Conservation (phyloP, 352 stramenopile genomes). For the Phytophthora ramorum region DNA sequence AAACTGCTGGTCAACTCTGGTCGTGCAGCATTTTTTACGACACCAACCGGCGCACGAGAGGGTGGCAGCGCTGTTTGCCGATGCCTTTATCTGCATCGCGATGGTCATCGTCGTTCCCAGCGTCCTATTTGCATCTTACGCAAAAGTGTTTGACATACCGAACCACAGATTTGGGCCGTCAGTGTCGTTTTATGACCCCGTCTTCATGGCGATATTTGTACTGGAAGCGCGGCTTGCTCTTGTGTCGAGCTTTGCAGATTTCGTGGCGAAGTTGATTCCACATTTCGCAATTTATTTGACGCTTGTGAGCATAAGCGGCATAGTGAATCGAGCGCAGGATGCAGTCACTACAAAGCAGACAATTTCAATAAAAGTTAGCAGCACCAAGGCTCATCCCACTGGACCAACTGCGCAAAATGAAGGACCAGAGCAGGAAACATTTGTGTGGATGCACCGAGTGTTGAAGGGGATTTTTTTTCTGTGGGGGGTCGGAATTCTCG, state of each 20-base stretch:
- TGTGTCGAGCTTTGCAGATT: neutral
- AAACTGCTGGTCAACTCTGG: slow-evolving; percentile 61
- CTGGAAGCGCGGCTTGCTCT: slow-evolving; percentile 6
- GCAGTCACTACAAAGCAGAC: neutral
- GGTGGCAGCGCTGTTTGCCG: neutral
- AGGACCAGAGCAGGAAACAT: neutral
- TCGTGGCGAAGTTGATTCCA: neutral
- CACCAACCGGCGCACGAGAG: neutral
- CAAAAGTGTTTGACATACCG: neutral
- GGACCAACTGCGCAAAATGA: neutral
- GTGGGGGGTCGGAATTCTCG: neutral
- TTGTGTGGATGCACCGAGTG: neutral
- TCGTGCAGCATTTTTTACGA: slow-evolving; percentile 45
- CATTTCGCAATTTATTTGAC: slow-evolving; percentile 1
- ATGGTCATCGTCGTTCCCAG: neutral
- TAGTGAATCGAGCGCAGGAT: neutral
- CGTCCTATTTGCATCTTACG: neutral
- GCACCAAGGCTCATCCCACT: neutral
- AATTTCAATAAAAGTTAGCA: neutral
- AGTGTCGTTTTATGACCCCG: slow-evolving; percentile 3
- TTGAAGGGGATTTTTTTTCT: neutral
- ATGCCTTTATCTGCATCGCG: slow-evolving; percentile 1
- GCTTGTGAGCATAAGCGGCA: neutral
- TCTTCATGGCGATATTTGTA: slow-evolving; percentile 3
- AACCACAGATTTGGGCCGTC: neutral